A percentile compares a stretch with the other conserved stretches of the same genome.
Conservation (phyloP, 2,329 filamentous ascomycete species). For the Leptographium flavum region DNA sequence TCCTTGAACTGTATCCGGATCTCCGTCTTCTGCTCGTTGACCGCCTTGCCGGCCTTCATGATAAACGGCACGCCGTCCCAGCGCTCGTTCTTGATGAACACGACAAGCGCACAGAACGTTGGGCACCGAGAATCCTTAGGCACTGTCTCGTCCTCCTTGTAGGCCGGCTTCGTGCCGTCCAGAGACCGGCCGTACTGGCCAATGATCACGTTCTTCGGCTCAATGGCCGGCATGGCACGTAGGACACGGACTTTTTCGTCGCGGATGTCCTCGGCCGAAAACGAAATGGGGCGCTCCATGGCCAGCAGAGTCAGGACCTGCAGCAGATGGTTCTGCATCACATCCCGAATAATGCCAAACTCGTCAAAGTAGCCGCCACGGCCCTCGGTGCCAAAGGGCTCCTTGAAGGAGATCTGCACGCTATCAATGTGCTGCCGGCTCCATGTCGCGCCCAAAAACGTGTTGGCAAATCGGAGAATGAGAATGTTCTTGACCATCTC, state of each 20-base stretch:
- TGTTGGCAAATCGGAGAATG: constrained; percentile 94
- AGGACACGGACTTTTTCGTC: constrained; percentile 98
- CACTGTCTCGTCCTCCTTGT: constrained; percentile 98
- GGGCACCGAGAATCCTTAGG: constrained; percentile 95
- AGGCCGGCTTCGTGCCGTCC: constrained; percentile 89
- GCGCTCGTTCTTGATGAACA: constrained; percentile 98
- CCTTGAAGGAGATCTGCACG: constrained; percentile 98
- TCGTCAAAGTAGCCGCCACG: constrained; percentile 98
- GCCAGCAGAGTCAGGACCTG: constrained; percentile 92
- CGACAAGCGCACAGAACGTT: constrained; percentile 93
- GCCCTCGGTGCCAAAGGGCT: constrained; percentile 96
- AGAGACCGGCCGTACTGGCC: constrained; percentile 95
- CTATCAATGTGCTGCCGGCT: constrained; percentile 99
- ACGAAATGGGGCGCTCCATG: constrained; percentile 97
- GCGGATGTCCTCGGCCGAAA: constrained; percentile 94
- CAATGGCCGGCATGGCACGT: constrained; percentile 81
- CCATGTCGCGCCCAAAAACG: constrained; percentile 97
- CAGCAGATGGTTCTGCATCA: constrained; percentile 98
- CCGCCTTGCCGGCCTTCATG: constrained; percentile 94
- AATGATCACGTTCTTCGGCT: constrained; percentile 99
- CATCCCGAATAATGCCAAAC: constrained; percentile 97
- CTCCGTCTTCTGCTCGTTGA: constrained; percentile 99
- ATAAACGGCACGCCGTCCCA: constrained; percentile 99
- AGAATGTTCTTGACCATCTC: constrained; percentile 99
- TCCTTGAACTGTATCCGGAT: constrained; percentile 99